phyloP scores from a whole-genome alignment of 805 yeast genomes.

The Saccharomycopsis selenospora region DNA sequence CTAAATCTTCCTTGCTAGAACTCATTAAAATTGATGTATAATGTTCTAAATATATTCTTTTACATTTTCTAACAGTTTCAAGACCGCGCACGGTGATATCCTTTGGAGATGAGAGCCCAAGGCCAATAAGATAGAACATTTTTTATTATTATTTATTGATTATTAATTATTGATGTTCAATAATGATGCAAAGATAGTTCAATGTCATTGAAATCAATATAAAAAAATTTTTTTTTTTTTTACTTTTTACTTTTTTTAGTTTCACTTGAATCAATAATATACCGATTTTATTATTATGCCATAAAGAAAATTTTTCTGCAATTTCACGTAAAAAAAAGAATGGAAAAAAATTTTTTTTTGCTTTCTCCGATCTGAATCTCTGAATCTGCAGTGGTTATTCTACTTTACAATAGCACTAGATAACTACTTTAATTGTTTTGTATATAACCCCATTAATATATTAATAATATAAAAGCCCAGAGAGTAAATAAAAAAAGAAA shows the following conservation, averaged over 20 bases:
- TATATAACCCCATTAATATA: too few species aligned
- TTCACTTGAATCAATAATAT: background rate
- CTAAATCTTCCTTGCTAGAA: slow-evolving; percentile 67
- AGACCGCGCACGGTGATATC: slow-evolving; percentile 95
- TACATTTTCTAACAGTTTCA: slow-evolving; percentile 73
- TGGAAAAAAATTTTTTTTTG: too few species aligned
- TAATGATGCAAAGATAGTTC: too few species aligned
- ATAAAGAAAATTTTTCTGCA: background rate
- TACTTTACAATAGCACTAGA: too few species aligned
- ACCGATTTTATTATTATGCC: background rate
- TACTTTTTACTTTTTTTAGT: background rate
- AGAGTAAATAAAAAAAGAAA: too few species aligned
- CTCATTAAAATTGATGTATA: slow-evolving; percentile 95
- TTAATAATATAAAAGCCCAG: too few species aligned
- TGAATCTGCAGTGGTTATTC: too few species aligned
- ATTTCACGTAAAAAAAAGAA: background rate
- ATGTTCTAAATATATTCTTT: slow-evolving; percentile 90
- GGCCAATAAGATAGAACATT: slow-evolving; percentile 87
- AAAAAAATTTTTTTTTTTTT: background rate
- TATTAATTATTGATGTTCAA: too few species aligned
- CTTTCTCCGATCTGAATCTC: too few species aligned
- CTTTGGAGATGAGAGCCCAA: slow-evolving; percentile 80
- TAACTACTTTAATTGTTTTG: too few species aligned
- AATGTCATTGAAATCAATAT: background rate
- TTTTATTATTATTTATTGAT: too few species aligned